Percentiles rank a stretch among this genome's conserved stretches.
These are phyloP conservation scores for Heimioporus sp. DNA, from an alignment of 768 basidiomycete genomes.

Conservation along the genomic window DNA sequence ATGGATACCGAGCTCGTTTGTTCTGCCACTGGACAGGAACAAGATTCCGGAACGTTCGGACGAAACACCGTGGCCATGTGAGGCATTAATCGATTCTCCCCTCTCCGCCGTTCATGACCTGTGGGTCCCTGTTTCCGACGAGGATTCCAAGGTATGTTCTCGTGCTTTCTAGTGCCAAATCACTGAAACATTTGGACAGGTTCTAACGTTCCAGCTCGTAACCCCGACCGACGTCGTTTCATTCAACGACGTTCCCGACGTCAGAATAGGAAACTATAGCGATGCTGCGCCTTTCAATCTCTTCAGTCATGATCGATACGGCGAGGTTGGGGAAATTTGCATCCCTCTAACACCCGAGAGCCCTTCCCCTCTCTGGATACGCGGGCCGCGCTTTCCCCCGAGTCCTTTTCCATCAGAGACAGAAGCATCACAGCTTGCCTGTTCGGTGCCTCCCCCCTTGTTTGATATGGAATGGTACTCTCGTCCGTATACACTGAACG, in stretches of 20 bases:
- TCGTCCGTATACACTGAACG: constrained; percentile 40
- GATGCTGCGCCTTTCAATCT: constrained; percentile 7
- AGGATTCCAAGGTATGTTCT: constrained; percentile 15
- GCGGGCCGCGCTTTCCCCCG: background rate
- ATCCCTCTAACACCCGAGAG: constrained; percentile 32
- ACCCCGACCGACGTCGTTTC: constrained; percentile 19
- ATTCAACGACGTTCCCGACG: constrained; percentile 6
- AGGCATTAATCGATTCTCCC: constrained; percentile 1
- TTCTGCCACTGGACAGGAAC: constrained; percentile 42
- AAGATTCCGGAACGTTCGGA: constrained; percentile 44
- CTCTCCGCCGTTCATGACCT: constrained; percentile 16
- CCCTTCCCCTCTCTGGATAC: constrained; percentile 17
- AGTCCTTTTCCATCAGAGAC: background rate
- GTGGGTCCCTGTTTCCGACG: constrained; percentile 20
- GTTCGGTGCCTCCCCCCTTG: background rate
- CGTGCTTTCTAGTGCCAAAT: background rate
- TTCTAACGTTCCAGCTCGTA: constrained; percentile 11
- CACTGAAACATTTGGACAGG: constrained; percentile 14
- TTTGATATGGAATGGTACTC: constrained; percentile 9
- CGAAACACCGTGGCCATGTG: constrained; percentile 39
- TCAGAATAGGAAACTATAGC: background rate
- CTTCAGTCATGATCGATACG: constrained; percentile 7
- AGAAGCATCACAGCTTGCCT: background rate
- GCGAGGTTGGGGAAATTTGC: background rate
- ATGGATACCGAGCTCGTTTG: constrained; percentile 77